These are phyloP conservation scores for Alternaria rosae DNA, from an alignment of 2,329 filamentous ascomycete species.

Conservation along the genomic window DNA sequence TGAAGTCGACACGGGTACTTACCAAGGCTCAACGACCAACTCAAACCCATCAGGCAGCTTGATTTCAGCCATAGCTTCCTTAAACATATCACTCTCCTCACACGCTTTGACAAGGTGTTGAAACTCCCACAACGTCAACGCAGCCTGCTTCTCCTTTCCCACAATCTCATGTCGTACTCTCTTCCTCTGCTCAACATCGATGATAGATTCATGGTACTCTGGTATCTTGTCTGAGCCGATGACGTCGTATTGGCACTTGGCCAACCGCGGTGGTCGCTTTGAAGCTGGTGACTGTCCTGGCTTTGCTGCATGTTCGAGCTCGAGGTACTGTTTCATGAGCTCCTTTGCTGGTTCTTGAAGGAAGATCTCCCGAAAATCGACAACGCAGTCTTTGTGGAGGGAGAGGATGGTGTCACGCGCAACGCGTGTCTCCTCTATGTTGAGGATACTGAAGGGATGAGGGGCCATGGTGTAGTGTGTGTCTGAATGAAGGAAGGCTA, in stretches of 20 bases:
- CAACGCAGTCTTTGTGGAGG: slow-evolving; percentile 44
- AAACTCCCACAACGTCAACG: slow-evolving; percentile 56
- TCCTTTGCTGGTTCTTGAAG: slow-evolving; percentile 60
- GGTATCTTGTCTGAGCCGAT: slow-evolving; percentile 60
- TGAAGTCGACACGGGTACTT: slow-evolving; percentile 5
- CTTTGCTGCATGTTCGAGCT: slow-evolving; percentile 54
- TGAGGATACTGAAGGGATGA: slow-evolving; percentile 65
- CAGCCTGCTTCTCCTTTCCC: slow-evolving; percentile 58
- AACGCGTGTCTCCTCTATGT: slow-evolving; percentile 61
- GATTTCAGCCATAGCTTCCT: slow-evolving; percentile 60
- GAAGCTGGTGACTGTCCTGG: slow-evolving; percentile 50
- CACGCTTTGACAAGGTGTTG: slow-evolving; percentile 53
- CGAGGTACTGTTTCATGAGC: slow-evolving; percentile 57
- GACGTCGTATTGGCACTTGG: slow-evolving; percentile 64
- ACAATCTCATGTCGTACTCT: slow-evolving; percentile 56
- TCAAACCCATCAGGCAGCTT: slow-evolving; percentile 64
- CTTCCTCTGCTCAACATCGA: slow-evolving; percentile 56
- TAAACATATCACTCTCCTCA: slow-evolving; percentile 61
- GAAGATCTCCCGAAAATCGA: slow-evolving; percentile 61
- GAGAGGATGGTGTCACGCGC: slow-evolving; percentile 60
- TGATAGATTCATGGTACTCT: slow-evolving; percentile 63
- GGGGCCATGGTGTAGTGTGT: slow-evolving; percentile 41
- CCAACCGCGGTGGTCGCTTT: slow-evolving; percentile 58
- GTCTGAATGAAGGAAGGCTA: neutral
- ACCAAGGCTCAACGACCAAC: slow-evolving; percentile 62